phyloP scores from a whole-genome alignment of 805 yeast genomes.

The Yarrowia porcina region DNA sequence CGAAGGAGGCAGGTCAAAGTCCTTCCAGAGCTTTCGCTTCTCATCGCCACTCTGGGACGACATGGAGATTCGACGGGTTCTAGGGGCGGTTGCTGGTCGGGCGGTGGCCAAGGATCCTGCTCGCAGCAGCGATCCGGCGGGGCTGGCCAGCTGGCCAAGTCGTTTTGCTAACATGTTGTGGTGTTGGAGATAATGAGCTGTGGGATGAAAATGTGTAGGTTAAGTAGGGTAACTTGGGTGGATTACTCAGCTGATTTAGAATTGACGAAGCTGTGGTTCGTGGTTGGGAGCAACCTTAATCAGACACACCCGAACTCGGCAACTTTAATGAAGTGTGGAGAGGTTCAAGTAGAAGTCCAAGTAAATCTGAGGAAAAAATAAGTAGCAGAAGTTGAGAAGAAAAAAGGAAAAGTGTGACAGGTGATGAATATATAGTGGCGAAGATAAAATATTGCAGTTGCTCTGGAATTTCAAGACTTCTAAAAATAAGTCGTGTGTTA shows the following conservation, averaged over 20 bases:
- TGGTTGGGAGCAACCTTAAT: constrained; percentile 18
- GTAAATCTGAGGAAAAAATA: no score
- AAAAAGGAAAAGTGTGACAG: no score
- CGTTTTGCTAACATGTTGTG: constrained; percentile 25
- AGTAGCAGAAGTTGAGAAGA: no score
- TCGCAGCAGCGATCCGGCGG: constrained; percentile 24
- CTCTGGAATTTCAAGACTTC: not conserved
- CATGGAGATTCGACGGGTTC: constrained; percentile 24
- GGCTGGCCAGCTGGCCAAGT: constrained; percentile 25
- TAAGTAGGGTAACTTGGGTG: constrained; percentile 1
- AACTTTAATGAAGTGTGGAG: not conserved
- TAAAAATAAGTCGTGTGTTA: not conserved
- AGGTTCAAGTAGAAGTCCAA: no score
- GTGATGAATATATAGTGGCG: not conserved
- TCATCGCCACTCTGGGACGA: constrained; percentile 21
- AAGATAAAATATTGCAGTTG: not conserved
- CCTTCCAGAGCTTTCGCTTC: constrained; percentile 15
- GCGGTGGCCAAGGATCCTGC: constrained; percentile 14
- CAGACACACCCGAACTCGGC: not conserved
- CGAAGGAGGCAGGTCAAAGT: constrained; percentile 24
- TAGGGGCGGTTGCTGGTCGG: constrained; percentile 5
- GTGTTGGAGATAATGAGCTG: constrained; percentile 12
- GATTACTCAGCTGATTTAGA: constrained; percentile 15
- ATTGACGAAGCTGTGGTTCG: not conserved
- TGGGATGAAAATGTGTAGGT: constrained; percentile 18